A percentile compares a stretch with the other conserved stretches of the same genome.
These are phyloP conservation scores for Fomitopsis pinicola DNA, from an alignment of 1,284 basidiomycete species.

Conservation along the genomic window DNA sequence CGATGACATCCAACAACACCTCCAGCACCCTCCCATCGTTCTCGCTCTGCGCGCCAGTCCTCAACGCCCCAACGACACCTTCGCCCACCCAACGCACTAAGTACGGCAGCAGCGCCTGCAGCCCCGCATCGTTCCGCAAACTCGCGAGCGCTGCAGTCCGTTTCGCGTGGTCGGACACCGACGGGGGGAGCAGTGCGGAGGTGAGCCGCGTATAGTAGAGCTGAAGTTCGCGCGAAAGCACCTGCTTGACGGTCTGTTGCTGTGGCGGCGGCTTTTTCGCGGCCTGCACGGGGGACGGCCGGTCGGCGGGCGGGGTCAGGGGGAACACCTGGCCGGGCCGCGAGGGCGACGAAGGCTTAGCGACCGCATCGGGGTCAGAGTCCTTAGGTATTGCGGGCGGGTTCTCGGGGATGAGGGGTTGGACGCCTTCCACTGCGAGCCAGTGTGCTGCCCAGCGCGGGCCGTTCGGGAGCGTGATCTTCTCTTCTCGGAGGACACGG, in stretches of 20 bases:
- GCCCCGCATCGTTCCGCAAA: conserved; percentile 84
- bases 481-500: conserved; percentile 79
- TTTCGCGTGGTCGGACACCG: conserved; percentile 51
- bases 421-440: conserved; percentile 97
- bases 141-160: conserved; percentile 88
- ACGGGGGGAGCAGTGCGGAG: conserved; percentile 71
- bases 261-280: conserved; percentile 39
- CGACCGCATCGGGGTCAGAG: conserved; percentile 32
- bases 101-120: conserved; percentile 94
- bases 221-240: conserved; percentile 91
- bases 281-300: conserved; percentile 29
- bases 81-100: conserved; percentile 94
- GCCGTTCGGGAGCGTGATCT: conserved; percentile 72
- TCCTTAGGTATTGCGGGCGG: conserved; percentile 77
- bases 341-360: conserved; percentile 11
- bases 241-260: conserved; percentile 82
- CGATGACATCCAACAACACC: conserved; percentile 78
- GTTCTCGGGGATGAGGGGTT: conserved; percentile 95
- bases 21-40: conserved; percentile 66
- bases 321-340: conserved; percentile 27
- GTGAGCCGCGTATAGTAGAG: conserved; percentile 94
- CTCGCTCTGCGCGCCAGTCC: conserved; percentile 56
- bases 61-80: conserved; percentile 69
- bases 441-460: conserved; percentile 90
- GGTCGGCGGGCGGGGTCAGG: conserved; percentile 26